phyloP scores from a whole-genome alignment of 169 alveolate genomes.

The Perkinsus chesapeaki region DNA sequence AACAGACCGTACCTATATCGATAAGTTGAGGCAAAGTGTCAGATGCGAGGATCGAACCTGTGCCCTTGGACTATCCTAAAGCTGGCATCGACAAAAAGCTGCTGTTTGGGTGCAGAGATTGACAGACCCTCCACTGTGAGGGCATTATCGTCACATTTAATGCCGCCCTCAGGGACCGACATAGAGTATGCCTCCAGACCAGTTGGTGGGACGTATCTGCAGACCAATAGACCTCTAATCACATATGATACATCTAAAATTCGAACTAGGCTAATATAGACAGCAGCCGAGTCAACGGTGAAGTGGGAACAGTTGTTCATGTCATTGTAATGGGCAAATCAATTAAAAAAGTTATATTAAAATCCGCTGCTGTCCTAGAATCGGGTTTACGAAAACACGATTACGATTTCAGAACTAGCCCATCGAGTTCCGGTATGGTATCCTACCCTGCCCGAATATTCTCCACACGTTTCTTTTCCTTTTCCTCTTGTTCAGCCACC shows the following conservation, averaged over 20 bases:
- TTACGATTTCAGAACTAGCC: too few species aligned
- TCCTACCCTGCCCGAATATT: background rate
- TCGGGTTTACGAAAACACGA: too few species aligned
- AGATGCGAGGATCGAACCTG: background rate
- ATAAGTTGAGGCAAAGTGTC: conserved; percentile 48
- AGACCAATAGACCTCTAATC: background rate
- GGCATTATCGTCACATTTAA: background rate
- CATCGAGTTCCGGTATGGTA: too few species aligned
- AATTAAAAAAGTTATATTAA: too few species aligned
- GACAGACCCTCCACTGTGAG: background rate
- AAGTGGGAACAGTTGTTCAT: too few species aligned
- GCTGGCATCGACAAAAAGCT: conserved; percentile 7
- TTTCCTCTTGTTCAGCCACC: background rate
- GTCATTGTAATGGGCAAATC: too few species aligned
- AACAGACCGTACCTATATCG: conserved; percentile 85
- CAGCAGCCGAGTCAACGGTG: too few species aligned
- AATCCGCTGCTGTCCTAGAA: too few species aligned
- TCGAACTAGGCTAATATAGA: too few species aligned
- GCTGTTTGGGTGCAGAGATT: background rate
- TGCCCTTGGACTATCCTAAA: conserved; percentile 8
- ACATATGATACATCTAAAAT: background rate
- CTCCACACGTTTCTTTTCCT: background rate
- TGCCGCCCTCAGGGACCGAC: background rate
- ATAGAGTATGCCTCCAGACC: background rate
- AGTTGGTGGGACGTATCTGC: background rate